A percentile compares a stretch with the other conserved stretches of the same genome.
Conservation (phyloP, 2,329 filamentous ascomycete genomes). For the Cryphonectria radicalis region DNA sequence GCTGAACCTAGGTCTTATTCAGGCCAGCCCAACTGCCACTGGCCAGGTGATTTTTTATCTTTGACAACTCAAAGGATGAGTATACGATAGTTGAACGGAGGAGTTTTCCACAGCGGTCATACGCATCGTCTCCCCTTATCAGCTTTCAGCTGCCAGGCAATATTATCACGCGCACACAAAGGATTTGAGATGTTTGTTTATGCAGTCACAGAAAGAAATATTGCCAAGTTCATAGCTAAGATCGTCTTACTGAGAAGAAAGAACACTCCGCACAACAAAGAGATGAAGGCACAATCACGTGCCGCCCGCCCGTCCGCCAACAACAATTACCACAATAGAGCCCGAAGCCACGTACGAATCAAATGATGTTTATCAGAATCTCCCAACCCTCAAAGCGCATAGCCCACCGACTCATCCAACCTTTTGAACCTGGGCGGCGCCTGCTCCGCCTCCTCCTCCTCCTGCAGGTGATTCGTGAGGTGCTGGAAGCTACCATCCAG, state of each 20-base stretch:
- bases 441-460: not conserved
- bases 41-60: not conserved
- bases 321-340: not conserved
- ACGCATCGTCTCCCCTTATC: not conserved
- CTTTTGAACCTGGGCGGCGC: not conserved
- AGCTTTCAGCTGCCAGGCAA: not conserved
- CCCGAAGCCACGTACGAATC: not conserved
- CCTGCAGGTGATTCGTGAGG: conserved; percentile 5
- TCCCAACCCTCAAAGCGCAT: not conserved
- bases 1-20: not conserved
- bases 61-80: not conserved
- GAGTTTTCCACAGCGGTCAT: not conserved
- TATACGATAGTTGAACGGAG: not conserved
- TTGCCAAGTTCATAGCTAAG: not conserved
- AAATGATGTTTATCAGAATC: not conserved
- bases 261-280: not conserved
- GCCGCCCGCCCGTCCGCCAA: not conserved
- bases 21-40: not conserved
- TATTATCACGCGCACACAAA: not conserved
- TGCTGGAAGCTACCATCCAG: conserved; percentile 9
- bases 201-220: not conserved
- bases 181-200: not conserved
- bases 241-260: not conserved
- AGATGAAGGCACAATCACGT: not conserved
- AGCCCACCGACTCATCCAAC: not conserved